Percentiles rank a stretch among this genome's conserved stretches.
These are phyloP conservation scores for Cyberlindnera mississippiensis DNA, from an alignment of 805 yeast genomes.

Conservation along the genomic window DNA sequence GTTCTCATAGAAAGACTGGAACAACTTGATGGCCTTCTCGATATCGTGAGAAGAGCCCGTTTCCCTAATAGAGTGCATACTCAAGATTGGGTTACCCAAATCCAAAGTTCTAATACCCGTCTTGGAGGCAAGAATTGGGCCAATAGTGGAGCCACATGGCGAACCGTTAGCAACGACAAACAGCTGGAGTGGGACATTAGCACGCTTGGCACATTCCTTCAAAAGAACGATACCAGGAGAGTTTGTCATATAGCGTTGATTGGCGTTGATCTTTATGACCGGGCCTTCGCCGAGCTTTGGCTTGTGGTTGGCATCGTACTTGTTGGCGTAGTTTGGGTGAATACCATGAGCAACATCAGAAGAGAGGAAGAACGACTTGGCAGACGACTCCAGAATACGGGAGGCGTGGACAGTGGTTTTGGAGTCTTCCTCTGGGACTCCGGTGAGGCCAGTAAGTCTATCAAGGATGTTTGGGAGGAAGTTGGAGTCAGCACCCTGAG, in stretches of 20 bases:
- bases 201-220: constrained; percentile 63
- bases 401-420: constrained; percentile 33
- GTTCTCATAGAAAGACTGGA: constrained; percentile 55
- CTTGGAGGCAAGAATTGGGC: constrained; percentile 86
- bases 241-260: constrained; percentile 93
- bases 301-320: constrained; percentile 73
- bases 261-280: constrained; percentile 89
- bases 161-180: constrained; percentile 93
- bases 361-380: constrained; percentile 82
- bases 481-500: constrained; percentile 95
- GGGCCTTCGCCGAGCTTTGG: constrained; percentile 89
- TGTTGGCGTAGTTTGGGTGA: constrained; percentile 82
- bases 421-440: constrained; percentile 26
- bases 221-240: constrained; percentile 81
- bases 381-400: constrained; percentile 49
- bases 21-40: constrained; percentile 55
- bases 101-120: constrained; percentile 86
- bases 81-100: constrained; percentile 85
- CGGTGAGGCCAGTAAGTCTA: constrained; percentile 53
- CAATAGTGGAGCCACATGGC: constrained; percentile 95
- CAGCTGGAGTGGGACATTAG: constrained; percentile 78
- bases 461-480: constrained; percentile 76
- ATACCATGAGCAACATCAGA: constrained; percentile 98
- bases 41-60: constrained; percentile 82
- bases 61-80: constrained; percentile 93